phyloP scores from a whole-genome alignment of 164 flowering plant species.

The Umbellularia californica region DNA sequence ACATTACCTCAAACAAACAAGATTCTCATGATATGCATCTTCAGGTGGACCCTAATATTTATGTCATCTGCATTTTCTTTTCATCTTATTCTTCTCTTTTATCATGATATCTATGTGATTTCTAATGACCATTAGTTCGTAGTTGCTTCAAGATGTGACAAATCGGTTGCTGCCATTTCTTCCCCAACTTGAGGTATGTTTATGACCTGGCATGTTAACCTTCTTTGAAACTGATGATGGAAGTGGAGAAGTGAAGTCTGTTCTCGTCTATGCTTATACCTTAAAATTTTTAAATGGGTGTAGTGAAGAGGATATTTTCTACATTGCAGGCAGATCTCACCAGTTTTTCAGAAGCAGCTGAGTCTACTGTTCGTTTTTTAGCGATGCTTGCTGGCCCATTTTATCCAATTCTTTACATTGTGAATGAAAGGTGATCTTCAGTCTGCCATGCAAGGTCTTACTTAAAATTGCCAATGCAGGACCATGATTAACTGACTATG shows the following conservation, averaged over 20 bases:
- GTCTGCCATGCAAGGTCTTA: background rate
- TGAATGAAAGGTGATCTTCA: slow-evolving; percentile 56
- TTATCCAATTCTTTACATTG: slow-evolving; percentile 74
- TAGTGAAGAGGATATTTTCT: background rate
- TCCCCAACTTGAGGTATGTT: slow-evolving; percentile 86
- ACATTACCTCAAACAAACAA: slow-evolving; percentile 71
- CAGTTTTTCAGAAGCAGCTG: slow-evolving; percentile 59
- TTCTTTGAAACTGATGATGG: background rate
- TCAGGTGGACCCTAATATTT: slow-evolving; percentile 50
- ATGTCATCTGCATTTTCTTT: background rate
- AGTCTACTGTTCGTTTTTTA: slow-evolving; percentile 61
- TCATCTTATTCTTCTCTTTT: slow-evolving; percentile 3
- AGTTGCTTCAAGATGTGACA: slow-evolving; percentile 94
- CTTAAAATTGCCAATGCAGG: background rate
- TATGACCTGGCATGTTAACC: background rate
- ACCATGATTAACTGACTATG: background rate
- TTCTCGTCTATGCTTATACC: background rate
- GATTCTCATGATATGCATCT: slow-evolving; percentile 74
- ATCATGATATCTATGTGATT: slow-evolving; percentile 17
- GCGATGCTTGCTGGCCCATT: slow-evolving; percentile 94
- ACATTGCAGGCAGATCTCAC: slow-evolving; percentile 63
- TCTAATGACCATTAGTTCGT: slow-evolving; percentile 36
- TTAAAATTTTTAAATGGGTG: background rate
- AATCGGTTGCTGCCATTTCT: slow-evolving; percentile 62
- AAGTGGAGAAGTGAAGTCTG: background rate